phyloP scores from a whole-genome alignment of 2,329 filamentous ascomycete genomes.

The Sordariomycetes sp. region DNA sequence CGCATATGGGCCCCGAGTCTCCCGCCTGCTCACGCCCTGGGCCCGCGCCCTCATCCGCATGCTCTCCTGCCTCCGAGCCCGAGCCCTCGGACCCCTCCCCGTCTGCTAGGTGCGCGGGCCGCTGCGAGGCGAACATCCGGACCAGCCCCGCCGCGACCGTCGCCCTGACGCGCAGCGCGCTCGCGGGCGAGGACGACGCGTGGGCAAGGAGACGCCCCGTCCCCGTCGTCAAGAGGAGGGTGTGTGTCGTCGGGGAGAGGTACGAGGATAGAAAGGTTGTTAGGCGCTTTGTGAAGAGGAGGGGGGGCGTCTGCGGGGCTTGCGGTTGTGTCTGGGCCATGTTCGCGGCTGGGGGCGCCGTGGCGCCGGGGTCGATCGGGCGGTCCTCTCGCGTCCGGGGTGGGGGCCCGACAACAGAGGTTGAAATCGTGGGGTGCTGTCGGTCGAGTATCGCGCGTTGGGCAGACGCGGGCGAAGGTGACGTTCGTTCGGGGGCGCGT shows the following conservation, averaged over 20 bases:
- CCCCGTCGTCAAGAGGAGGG: conserved; percentile 44
- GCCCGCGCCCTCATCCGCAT: conserved; percentile 3
- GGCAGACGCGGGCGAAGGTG: no score
- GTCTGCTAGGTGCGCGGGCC: neutral
- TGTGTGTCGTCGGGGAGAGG: conserved; percentile 42
- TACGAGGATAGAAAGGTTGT: conserved; percentile 47
- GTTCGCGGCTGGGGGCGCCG: neutral
- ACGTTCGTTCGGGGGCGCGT: no score
- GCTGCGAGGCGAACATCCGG: conserved; percentile 33
- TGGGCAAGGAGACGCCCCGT: conserved; percentile 52
- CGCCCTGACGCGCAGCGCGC: conserved; percentile 46
- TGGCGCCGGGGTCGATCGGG: neutral
- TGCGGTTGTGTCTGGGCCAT: neutral
- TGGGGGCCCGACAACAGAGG: no score
- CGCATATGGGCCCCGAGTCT: conserved; percentile 16
- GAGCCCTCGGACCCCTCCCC: conserved; percentile 5
- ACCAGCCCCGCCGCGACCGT: conserved; percentile 51
- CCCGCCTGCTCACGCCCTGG: neutral
- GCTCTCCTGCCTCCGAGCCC: conserved; percentile 6
- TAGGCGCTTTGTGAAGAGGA: conserved; percentile 53
- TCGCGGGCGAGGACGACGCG: conserved; percentile 39
- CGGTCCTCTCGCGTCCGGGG: no score
- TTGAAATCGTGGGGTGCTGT: no score
- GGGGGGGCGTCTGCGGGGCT: conserved; percentile 29
- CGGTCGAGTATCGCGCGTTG: no score